Base-by-base conservation (phyloP, 2,329 filamentous ascomycete species). In the Colletotrichum tabaci region DNA sequence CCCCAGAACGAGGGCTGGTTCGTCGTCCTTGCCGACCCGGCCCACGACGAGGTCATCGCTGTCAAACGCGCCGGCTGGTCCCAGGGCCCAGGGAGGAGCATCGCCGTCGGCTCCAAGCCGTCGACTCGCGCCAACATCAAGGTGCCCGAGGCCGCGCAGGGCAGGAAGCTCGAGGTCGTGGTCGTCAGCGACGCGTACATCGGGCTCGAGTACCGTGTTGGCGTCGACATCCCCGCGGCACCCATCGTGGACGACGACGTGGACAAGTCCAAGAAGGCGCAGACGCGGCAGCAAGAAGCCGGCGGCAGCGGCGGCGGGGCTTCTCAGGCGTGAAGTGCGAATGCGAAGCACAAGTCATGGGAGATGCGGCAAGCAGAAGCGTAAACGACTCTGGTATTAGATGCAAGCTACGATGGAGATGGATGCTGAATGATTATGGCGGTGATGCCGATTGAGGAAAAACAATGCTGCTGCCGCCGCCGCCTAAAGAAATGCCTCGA, bases 1-100 rank as follows among this genome's bases (percentile, higher is more conserved):
- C 91, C 95, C 18, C 96, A 99, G 82, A 96, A 91, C 0, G 96
- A 99, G 78, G 95, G 95, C 0, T 98, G 92, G 89, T 98, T 99
- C 81, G 89, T 96, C 16, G 79, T 98, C 26, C 87, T 97, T 0
- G 92, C 91, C 8, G 90, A 93, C 76, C 77, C 88, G 2, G 84
- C 84, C 0, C 88, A 83, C 8, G 94, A 96, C 71, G 94, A 98
- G 75, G 87, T 98, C 49, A 82, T 98, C 4, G 96, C 93, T 3
- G 86, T 99, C 74, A 98, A 98, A 87, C 87, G 96, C 40, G 89
- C 96, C 0, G 92, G 91, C 2, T 98, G 96, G 95, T 79, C 73
- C 74, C 77, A 67, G 73, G 46, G 69, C 66, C 40, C 75, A 65
- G 23, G 77, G 21, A 68, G 67, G 61, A 67, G 61, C 74, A 75